Percentiles rank a stretch among this genome's conserved stretches.
phyloP scores from a whole-genome alignment of 169 alveolate genomes.

The Plasmodium berghei region DNA sequence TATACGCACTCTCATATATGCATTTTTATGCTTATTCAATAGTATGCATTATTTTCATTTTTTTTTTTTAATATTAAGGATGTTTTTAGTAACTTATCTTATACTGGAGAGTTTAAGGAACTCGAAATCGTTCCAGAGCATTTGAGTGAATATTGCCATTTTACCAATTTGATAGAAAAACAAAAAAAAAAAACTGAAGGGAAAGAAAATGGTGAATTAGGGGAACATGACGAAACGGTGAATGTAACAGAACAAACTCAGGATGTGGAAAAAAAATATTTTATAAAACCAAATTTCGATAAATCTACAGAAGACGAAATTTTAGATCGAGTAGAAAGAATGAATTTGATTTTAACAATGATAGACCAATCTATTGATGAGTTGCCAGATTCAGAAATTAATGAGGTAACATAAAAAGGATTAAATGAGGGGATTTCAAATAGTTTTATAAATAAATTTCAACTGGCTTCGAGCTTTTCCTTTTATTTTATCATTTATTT shows the following conservation, averaged over 20 bases:
- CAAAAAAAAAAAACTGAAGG: slow-evolving; percentile 9
- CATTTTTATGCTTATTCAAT: not conserved
- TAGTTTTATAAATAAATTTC: not conserved
- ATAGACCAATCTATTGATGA: slow-evolving; percentile 54
- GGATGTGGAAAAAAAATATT: slow-evolving; percentile 32
- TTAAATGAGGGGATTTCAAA: no score
- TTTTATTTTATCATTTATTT: not conserved
- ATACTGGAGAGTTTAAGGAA: slow-evolving; percentile 56
- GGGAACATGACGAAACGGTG: not conserved
- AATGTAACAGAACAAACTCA: not conserved
- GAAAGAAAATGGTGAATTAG: not conserved
- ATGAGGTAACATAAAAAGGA: slow-evolving; percentile 10
- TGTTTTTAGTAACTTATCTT: slow-evolving; percentile 56
- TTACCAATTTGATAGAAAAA: slow-evolving; percentile 36
- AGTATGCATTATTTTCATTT: not conserved
- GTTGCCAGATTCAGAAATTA: slow-evolving; percentile 50
- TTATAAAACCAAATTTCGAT: slow-evolving; percentile 48
- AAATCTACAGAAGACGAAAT: slow-evolving; percentile 28
- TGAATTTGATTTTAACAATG: slow-evolving; percentile 55
- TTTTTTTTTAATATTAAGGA: slow-evolving; percentile 27
- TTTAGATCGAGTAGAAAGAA: slow-evolving; percentile 55
- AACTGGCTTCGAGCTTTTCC: not conserved
- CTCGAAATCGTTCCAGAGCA: slow-evolving; percentile 20
- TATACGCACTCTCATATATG: not conserved
- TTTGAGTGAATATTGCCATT: slow-evolving; percentile 43